Evolutionary conservation across 495 filamentous ascomycete genomes (phyloP).

Genomic region (Amniculicola lignicola): DNA sequence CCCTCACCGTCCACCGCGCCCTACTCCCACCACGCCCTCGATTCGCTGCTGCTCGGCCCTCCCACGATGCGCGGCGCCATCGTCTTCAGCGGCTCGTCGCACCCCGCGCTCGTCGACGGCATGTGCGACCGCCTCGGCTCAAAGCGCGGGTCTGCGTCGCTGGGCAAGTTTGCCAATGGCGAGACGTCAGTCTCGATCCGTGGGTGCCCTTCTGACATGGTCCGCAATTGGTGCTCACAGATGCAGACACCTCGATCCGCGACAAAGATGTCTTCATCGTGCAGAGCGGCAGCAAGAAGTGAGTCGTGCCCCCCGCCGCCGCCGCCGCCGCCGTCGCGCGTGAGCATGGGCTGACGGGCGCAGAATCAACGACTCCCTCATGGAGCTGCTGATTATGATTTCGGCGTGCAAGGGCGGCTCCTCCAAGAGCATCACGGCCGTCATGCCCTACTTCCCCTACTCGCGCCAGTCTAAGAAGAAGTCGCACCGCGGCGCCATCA

Average conservation of each 20-base stretch:
- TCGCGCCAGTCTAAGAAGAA: conserved; percentile 99
- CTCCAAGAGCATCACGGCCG: conserved; percentile 97
- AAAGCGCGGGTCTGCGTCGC: conserved; percentile 59
- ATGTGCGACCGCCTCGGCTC: conserved; percentile 72
- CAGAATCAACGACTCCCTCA: conserved; percentile 92
- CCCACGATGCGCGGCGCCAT: conserved; percentile 62
- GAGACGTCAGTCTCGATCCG: conserved; percentile 94
- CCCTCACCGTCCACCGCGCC: no score
- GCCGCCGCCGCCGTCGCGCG: background rate
- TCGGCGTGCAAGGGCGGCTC: conserved; percentile 97
- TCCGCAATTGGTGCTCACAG: background rate
- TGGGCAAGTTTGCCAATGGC: conserved; percentile 78
- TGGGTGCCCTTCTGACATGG: conserved; percentile 23
- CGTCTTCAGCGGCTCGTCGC: conserved; percentile 70
- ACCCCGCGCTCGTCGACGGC: conserved; percentile 63
- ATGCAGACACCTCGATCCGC: conserved; percentile 69
- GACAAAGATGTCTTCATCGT: conserved; percentile 99
- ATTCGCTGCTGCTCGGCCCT: conserved; percentile 8
- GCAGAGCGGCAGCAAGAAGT: conserved; percentile 88
- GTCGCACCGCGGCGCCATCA: conserved; percentile 92
- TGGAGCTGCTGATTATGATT: conserved; percentile 98
- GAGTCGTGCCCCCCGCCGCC: background rate
- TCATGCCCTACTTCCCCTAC: conserved; percentile 98
- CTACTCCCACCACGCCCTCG: conserved; percentile 1
- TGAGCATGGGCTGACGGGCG: conserved; percentile 13